A percentile compares a stretch with the other conserved stretches of the same genome.
phyloP scores from a whole-genome alignment of 2,329 filamentous ascomycete species.

The Clarireedia sp. region DNA sequence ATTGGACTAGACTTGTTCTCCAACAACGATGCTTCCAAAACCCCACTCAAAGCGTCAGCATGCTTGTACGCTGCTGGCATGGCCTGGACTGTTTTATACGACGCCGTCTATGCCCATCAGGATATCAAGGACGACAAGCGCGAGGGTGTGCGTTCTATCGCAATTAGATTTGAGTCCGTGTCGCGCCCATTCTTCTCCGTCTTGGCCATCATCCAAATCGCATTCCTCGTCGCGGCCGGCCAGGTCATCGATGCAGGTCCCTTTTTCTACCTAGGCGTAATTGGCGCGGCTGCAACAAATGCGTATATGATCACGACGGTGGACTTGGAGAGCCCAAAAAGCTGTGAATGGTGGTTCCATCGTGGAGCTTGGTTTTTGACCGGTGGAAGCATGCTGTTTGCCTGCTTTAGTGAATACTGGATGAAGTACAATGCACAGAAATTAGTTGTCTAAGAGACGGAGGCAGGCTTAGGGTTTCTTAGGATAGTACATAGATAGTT shows the following conservation, averaged over 20 bases:
- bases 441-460: background rate
- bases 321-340: background rate
- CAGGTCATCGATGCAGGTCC: background rate
- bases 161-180: background rate
- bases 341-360: constrained; percentile 9
- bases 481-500: background rate
- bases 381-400: background rate
- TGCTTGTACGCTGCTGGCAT: background rate
- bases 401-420: background rate
- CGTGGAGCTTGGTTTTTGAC: background rate
- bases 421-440: background rate
- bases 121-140: constrained; percentile 9
- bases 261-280: background rate
- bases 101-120: constrained; percentile 11
- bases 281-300: background rate
- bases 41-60: background rate
- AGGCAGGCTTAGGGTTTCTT: too few relatives aligned
- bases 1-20: constrained; percentile 3
- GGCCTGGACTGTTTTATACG: constrained; percentile 10
- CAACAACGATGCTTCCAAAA: background rate
- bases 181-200: background rate
- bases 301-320: background rate
- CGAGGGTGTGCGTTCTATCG: constrained; percentile 7
- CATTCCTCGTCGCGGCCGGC: background rate
- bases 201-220: background rate